These are phyloP conservation scores for Phytomonas serpens DNA, from an alignment of 208 protist species.

Conservation along the genomic window DNA sequence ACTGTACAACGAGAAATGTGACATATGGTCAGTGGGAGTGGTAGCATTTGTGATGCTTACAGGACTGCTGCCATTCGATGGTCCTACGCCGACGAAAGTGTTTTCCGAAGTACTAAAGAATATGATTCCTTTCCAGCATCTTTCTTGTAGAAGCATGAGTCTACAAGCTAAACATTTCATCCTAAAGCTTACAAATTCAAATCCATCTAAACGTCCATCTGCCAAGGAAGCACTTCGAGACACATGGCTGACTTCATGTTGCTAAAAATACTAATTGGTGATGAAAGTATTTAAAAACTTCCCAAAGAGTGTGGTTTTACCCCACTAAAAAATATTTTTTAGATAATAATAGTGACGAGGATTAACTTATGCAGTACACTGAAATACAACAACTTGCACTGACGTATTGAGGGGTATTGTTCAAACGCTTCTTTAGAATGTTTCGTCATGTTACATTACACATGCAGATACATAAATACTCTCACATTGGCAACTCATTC, in stretches of 20 bases:
- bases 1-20: constrained; percentile 85
- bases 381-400: constrained; percentile 30
- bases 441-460: not conserved
- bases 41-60: constrained; percentile 76
- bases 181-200: constrained; percentile 32
- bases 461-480: not conserved
- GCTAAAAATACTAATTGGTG: not conserved
- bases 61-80: constrained; percentile 76
- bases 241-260: constrained; percentile 32
- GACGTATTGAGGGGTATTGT: constrained; percentile 66
- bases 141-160: constrained; percentile 20
- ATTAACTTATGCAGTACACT: constrained; percentile 66
- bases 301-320: not conserved
- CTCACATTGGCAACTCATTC: not conserved
- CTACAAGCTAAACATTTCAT: constrained; percentile 47
- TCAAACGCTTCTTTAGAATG: constrained; percentile 32
- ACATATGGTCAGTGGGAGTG: constrained; percentile 87
- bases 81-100: constrained; percentile 38
- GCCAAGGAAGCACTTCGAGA: constrained; percentile 54
- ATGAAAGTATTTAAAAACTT: not conserved
- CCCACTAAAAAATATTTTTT: not conserved
- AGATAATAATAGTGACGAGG: constrained; percentile 20
- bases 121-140: constrained; percentile 43
- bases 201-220: constrained; percentile 49
- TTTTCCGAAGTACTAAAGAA: constrained; percentile 54